Evolutionary conservation across 2,329 filamentous ascomycete species (phyloP), one percentile per base, ranked within the genome.

Genomic region (Colletotrichum melonis): DNA sequence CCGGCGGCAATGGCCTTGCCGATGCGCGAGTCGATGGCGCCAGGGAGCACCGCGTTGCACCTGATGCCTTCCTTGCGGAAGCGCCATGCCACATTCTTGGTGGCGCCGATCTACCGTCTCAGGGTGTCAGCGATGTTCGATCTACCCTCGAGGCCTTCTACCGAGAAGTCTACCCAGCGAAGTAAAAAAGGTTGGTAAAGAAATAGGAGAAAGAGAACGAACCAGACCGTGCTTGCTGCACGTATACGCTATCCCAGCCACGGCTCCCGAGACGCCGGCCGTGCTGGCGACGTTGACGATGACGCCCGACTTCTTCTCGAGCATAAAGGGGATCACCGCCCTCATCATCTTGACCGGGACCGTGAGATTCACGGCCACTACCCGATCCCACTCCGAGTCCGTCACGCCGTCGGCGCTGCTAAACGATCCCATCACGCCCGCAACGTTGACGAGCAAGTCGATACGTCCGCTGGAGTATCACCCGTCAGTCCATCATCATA

Each of bases 41-140:
- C 79, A 2, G 86, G 85, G 5, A 85, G 62, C 12, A 70, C 26
- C n/a, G 67, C 55, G n/a, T 73, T 65, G 60, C 60, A 70, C 35
- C 55, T 32, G 19, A 88, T 86, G 8, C 82, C 81, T 35, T 86
- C 82, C 49, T 84, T 80, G 26, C 81, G 81, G 73, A 86, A 86
- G 6, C 84, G 78, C 81, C 83, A 87, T 19, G 85, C 85, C 0
- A 86, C 83, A 67, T 86, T 86, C 74, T 85, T 86, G 1, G 85
- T 87, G 11, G 84, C 83, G 8, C 85, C 85, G 12, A 86, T 78
- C 81, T 82, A 54, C 12, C 12, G 12, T 4, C 57, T n/a, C 35
- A 38, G 22, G 8, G n/a, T 69, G 22, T 71, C 24, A 71, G 63
- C 38, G 8, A 14, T 32, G 7, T 19, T 42, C 14, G 2, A 5